Evolutionary conservation across 1,284 basidiomycete genomes (phyloP), one percentile per base, ranked within the genome.

Genomic region (Trametes hirsuta): DNA sequence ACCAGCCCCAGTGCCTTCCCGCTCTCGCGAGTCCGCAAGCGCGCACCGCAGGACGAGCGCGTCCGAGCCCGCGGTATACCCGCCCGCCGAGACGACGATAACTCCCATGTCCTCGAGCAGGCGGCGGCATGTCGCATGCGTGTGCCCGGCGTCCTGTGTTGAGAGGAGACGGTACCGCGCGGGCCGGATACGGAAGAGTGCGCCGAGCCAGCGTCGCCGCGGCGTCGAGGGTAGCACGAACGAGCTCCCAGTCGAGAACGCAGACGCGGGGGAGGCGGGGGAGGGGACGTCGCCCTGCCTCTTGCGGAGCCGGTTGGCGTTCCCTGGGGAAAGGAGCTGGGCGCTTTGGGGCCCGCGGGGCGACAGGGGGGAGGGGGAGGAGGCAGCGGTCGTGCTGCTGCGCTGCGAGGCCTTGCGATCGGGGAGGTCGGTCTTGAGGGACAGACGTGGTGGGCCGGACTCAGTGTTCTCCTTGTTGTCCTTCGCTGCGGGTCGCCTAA

Each of bases 151-250:
- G 63, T 92, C 87, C 59, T 88, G 81, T 10, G 80, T 77, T 2
- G 93, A 94, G 46, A 85, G 75, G 2, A 94, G 75, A 44, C 77
- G 78, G 73, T 87, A 88, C 14, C 79, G 82, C 15, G 84, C 79
- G 0, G 92, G 87, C 70, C 90, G 93, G 80, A 93, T 90, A 71
- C 87, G 91, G 84, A 98, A 97, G 47, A 97, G 83, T 64, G 90
- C 91, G 53, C 87, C 86, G 66, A 98, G 87, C 96, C 96, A 98
- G 58, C 85, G 87, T 49, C 90, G 85, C 73, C 90, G 91, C 8
- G 84, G 84, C 3, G 80, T 77, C 12, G 80, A 75, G 18, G 78
- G 73, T 1, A 75, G 75, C 12, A 78, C 75, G 52, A 79, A 82
- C 15, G 79, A 80, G 25, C 76, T 73, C 14, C 63, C 64, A 18